Evolutionary conservation across 1,284 basidiomycete species (phyloP).

Genomic region (Austroboletus novae-zelandiae): DNA sequence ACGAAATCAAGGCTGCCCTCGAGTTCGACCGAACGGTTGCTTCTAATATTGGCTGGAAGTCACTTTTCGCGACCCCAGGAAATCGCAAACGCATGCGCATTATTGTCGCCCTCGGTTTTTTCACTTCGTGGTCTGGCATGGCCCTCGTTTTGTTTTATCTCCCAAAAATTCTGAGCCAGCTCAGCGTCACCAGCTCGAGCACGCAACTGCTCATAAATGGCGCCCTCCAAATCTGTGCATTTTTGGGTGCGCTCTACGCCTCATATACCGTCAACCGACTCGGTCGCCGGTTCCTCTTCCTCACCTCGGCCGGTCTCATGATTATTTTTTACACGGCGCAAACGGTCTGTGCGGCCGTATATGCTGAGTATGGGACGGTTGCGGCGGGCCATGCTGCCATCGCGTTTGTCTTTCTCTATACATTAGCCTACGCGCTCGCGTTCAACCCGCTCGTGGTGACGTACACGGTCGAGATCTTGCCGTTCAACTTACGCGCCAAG

Average conservation of each 20-base stretch:
- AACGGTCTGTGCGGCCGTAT: constrained; percentile 53
- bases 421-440: constrained; percentile 45
- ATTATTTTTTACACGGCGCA: background rate
- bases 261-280: constrained; percentile 52
- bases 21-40: constrained; percentile 27
- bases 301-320: background rate
- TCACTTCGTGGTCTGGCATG: constrained; percentile 57
- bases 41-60: background rate
- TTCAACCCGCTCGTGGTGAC: constrained; percentile 65
- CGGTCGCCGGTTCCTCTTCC: background rate
- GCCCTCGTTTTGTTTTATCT: constrained; percentile 57
- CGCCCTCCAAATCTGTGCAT: constrained; percentile 76
- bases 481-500: constrained; percentile 72
- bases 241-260: constrained; percentile 57
- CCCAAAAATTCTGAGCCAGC: constrained; percentile 62
- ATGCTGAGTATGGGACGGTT: constrained; percentile 39
- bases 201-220: constrained; percentile 64
- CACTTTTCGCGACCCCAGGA: constrained; percentile 18
- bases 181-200: constrained; percentile 50
- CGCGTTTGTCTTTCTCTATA: constrained; percentile 74
- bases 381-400: constrained; percentile 63
- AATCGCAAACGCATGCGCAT: constrained; percentile 61
- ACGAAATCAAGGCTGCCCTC: constrained; percentile 72
- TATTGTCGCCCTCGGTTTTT: constrained; percentile 65
- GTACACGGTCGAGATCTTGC: constrained; percentile 76